Conservation (phyloP, 192 early-diverging fungal genomes). For the Coemansia sp. region DNA sequence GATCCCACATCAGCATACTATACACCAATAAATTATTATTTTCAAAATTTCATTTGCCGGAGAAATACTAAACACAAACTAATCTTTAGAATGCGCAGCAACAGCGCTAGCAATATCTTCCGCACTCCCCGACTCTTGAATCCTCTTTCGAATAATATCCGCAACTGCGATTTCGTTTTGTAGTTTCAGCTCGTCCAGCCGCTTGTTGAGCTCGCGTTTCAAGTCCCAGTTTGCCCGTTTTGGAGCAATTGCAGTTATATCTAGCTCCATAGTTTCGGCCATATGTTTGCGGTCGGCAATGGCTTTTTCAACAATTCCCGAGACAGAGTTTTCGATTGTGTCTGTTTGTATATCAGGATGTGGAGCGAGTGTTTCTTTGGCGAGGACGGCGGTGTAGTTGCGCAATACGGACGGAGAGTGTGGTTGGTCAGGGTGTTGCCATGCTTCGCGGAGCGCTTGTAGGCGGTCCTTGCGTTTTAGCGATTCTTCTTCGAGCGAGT, state of each 20-base stretch:
- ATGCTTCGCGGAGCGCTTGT: conserved; percentile 56
- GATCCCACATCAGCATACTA: not conserved
- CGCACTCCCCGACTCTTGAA: conserved; percentile 19
- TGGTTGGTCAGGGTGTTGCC: not conserved
- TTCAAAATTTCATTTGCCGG: not conserved
- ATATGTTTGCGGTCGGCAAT: conserved; percentile 14
- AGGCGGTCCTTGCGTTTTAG: conserved; percentile 68
- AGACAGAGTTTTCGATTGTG: conserved; percentile 2
- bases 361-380: not conserved
- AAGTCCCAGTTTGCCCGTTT: conserved; percentile 90
- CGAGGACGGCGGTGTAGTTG: not conserved
- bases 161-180: conserved; percentile 70
- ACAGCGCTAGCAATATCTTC: conserved; percentile 25
- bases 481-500: conserved; percentile 61
- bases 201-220: conserved; percentile 81
- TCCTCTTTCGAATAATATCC: conserved; percentile 69
- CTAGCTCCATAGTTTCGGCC: conserved; percentile 34
- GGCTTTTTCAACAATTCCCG: conserved; percentile 11
- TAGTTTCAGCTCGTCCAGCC: conserved; percentile 68
- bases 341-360: not conserved
- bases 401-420: not conserved
- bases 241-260: conserved; percentile 80
- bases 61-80: not conserved
- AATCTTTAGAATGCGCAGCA: conserved; percentile 10
- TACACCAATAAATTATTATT: not conserved